phyloP scores from a whole-genome alignment of 371 early-diverging fungal species.

The Rhizopus stolonifer region DNA sequence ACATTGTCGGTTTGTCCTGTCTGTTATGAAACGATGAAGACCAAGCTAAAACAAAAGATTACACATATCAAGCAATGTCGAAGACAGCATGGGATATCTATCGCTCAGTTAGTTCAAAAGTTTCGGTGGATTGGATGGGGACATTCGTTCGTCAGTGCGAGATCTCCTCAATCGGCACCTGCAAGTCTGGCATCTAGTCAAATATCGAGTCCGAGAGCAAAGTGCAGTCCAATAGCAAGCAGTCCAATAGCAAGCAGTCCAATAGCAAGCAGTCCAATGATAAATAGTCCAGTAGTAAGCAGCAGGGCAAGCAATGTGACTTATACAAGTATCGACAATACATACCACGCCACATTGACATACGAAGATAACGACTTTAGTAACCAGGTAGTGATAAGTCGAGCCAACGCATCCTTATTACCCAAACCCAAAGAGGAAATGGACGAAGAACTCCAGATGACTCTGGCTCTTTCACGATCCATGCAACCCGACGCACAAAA shows the following conservation, averaged over 20 bases:
- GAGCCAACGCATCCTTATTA: not conserved
- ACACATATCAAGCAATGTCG: slow-evolving; percentile 29
- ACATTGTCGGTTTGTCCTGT: too few relatives aligned
- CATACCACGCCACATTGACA: not conserved
- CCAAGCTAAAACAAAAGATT: slow-evolving; percentile 22
- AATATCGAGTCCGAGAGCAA: not conserved
- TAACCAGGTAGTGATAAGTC: slow-evolving; percentile 4
- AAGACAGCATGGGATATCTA: slow-evolving; percentile 10
- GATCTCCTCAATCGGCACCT: not conserved
- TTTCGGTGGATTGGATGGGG: slow-evolving; percentile 40
- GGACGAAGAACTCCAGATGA: slow-evolving; percentile 33
- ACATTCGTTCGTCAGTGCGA: slow-evolving; percentile 12
- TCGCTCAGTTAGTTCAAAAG: slow-evolving; percentile 19
- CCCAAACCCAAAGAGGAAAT: slow-evolving; percentile 2
- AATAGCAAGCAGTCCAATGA: too few relatives aligned
- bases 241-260: not conserved
- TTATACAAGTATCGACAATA: too few relatives aligned
- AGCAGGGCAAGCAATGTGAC: too few relatives aligned
- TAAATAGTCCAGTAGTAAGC: too few relatives aligned
- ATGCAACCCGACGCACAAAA: slow-evolving; percentile 2
- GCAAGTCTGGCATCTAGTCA: not conserved
- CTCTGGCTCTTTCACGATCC: slow-evolving; percentile 26
- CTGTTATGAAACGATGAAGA: too few relatives aligned
- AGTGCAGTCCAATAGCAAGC: not conserved
- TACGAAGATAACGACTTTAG: slow-evolving; percentile 10